Evolutionary conservation across 495 filamentous ascomycete genomes (phyloP).

Genomic region (Neurospora sp.): DNA sequence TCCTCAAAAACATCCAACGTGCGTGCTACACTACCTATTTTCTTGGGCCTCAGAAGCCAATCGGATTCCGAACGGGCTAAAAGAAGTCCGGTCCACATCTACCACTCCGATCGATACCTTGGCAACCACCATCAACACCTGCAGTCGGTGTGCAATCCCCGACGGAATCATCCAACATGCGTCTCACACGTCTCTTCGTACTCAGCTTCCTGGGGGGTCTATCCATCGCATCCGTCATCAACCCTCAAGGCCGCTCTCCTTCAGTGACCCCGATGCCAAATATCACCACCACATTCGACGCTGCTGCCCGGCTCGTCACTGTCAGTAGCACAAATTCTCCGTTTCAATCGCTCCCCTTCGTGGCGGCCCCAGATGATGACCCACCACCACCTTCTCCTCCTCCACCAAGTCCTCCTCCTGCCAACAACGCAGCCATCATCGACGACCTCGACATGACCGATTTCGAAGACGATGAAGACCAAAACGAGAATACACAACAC

Average conservation of each 20-base stretch:
- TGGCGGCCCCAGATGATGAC: too few relatives aligned
- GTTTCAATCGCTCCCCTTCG: too few relatives aligned
- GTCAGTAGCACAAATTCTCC: too few relatives aligned
- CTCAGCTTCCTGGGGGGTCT: not conserved
- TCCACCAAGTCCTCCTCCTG: not conserved
- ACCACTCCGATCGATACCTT: not conserved
- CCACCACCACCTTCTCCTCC: not conserved
- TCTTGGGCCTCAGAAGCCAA: too few relatives aligned
- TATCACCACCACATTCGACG: too few relatives aligned
- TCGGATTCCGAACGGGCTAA: too few relatives aligned
- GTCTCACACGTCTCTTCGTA: not conserved
- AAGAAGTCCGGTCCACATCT: not conserved
- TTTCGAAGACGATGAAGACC: not conserved
- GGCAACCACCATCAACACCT: not conserved
- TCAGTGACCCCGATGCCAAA: not conserved
- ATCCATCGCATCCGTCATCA: not conserved
- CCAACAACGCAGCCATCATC: not conserved
- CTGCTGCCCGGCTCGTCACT: too few relatives aligned
- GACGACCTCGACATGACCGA: not conserved
- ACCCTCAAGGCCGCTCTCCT: fast-evolving
- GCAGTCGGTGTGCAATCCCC: not conserved
- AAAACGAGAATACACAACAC: not conserved
- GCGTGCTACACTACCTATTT: not conserved
- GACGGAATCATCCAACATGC: not conserved
- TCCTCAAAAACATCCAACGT: not conserved